These are phyloP conservation scores for Cladosporium sp. DNA, from an alignment of 2,329 filamentous ascomycete genomes.

Conservation along the genomic window DNA sequence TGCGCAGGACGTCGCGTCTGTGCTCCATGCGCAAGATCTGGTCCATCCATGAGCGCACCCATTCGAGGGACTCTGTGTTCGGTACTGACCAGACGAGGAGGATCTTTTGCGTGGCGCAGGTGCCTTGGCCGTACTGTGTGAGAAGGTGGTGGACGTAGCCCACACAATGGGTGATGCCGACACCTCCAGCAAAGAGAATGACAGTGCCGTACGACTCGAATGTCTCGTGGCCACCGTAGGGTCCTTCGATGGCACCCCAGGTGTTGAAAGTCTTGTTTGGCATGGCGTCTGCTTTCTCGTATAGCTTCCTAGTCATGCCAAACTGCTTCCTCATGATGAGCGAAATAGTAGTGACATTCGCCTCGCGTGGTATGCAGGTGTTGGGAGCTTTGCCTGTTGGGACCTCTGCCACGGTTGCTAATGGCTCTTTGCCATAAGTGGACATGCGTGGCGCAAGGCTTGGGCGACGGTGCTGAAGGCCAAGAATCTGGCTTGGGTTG, in stretches of 20 bases:
- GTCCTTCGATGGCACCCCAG: constrained; percentile 71
- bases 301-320: constrained; percentile 71
- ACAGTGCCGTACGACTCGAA: constrained; percentile 77
- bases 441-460: constrained; percentile 21
- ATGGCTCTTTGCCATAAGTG: constrained; percentile 22
- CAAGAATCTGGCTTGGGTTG: constrained; percentile 10
- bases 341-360: constrained; percentile 57
- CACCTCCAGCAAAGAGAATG: constrained; percentile 77
- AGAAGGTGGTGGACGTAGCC: constrained; percentile 74
- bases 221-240: constrained; percentile 71
- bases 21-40: constrained; percentile 61
- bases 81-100: constrained; percentile 79
- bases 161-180: constrained; percentile 79
- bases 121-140: constrained; percentile 66
- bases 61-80: constrained; percentile 65
- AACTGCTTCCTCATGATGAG: constrained; percentile 74
- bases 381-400: constrained; percentile 26
- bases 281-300: constrained; percentile 64
- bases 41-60: constrained; percentile 69
- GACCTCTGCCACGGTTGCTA: constrained; percentile 11
- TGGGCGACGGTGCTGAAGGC: constrained; percentile 19
- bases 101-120: constrained; percentile 70
- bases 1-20: constrained; percentile 60
- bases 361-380: constrained; percentile 32
- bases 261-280: constrained; percentile 65